Evolutionary conservation across 2,329 filamentous ascomycete genomes (phyloP), one percentile per base, ranked within the genome.

Genomic region (Acarospora socialis): DNA sequence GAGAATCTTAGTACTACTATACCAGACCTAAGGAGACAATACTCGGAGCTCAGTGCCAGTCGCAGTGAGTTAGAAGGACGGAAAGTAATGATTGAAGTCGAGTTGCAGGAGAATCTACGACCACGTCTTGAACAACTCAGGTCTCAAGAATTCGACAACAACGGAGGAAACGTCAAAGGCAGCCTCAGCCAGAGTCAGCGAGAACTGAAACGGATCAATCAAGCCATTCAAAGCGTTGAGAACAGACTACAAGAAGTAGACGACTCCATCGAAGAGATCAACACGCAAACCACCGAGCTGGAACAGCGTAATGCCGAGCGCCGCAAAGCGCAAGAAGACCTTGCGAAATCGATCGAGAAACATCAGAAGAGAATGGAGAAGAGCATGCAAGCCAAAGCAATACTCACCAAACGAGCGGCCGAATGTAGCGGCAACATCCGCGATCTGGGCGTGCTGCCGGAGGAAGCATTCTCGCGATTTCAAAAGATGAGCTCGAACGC

Each of bases 391-490:
- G 83, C 84, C 55, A 90, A 87, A 52, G 81, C 83, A 8, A 67
- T 83, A 3, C 64, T 92, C 39, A 78, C 73, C 10, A 70, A 77
- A 28, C 79, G 84, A 50, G 77, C 81, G 13, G 72, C 75, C 3
- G 84, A 93, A 47, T 82, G 81, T 40, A 77, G 77, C 38, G 79
- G 83, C 49, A 87, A 86, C 41, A 95, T 98, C 46, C 78, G 87
- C 28, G 84, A 93, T 43, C 66, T 98, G 5, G 90, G 90, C 43
- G 86, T 92, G 12, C 66, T 98, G 10, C 87, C 90, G 0, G 86
- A 95, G 40, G 86, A 94, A 47, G 84, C 87, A 0, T 90, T 93
- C 51, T 81, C 81, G 43, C 90, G 86, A 49, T 98, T 92, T 52
- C 75, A 81, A 48, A 78, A 77, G 44, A 79, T 83, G 54, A 78